A percentile compares a stretch with the other conserved stretches of the same genome.
Evolutionary conservation across 192 early-diverging fungal genomes (phyloP).

Genomic region (Coemansia sp.): DNA sequence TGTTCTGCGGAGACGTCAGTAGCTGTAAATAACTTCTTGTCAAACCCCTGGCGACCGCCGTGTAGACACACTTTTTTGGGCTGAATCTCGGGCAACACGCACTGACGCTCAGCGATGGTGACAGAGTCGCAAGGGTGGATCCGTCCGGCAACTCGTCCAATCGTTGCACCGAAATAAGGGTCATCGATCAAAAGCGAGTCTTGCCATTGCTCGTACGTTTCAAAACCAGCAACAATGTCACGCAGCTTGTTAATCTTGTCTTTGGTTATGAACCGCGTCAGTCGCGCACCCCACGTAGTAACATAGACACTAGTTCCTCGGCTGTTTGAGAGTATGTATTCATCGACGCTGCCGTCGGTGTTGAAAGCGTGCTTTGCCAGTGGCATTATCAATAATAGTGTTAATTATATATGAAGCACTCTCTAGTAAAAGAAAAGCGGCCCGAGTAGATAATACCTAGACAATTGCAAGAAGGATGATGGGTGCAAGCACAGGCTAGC

Average conservation of each 20-base stretch:
- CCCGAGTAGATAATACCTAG: background rate
- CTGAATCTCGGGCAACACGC: slow-evolving; percentile 66
- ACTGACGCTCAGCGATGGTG: slow-evolving; percentile 59
- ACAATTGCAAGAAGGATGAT: background rate
- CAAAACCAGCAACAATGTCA: slow-evolving; percentile 80
- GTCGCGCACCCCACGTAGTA: slow-evolving; percentile 66
- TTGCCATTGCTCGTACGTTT: slow-evolving; percentile 58
- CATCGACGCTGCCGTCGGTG: slow-evolving; percentile 32
- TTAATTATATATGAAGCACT: background rate
- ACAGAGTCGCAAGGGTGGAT: slow-evolving; percentile 59
- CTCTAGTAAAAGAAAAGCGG: background rate
- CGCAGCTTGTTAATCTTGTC: slow-evolving; percentile 57
- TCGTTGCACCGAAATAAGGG: slow-evolving; percentile 77
- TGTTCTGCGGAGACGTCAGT: slow-evolving; percentile 11
- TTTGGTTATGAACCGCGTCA: slow-evolving; percentile 66
- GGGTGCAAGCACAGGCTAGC: background rate
- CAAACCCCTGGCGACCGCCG: slow-evolving; percentile 74
- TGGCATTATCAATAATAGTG: slow-evolving; percentile 22
- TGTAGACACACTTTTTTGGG: slow-evolving; percentile 78
- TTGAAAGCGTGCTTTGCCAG: slow-evolving; percentile 41
- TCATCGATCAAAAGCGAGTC: slow-evolving; percentile 54
- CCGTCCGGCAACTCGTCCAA: slow-evolving; percentile 76
- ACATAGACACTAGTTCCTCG: slow-evolving; percentile 40
- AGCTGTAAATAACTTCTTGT: slow-evolving; percentile 69
- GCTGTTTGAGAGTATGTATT: slow-evolving; percentile 37